These are phyloP conservation scores for Pezicula rhizophila DNA, from an alignment of 2,329 filamentous ascomycete genomes.

Conservation along the genomic window DNA sequence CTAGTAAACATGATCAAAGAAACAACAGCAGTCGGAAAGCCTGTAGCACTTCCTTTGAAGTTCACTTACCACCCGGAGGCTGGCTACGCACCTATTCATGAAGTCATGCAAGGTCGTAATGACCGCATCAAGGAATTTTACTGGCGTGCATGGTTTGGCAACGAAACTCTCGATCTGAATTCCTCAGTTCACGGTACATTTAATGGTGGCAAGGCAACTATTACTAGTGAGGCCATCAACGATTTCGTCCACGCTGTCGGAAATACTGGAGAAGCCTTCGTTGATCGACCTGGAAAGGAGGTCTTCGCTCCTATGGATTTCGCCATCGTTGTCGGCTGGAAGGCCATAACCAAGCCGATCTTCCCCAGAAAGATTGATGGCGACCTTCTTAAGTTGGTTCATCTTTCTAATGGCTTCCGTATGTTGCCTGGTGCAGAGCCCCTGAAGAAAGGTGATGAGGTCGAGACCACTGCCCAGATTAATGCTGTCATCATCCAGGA, in stretches of 20 bases:
- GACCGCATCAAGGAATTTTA: constrained; percentile 99
- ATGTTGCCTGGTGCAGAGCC: constrained; percentile 96
- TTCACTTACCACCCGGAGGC: constrained; percentile 94
- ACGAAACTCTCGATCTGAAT: constrained; percentile 77
- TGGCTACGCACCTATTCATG: constrained; percentile 93
- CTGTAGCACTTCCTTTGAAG: constrained; percentile 76
- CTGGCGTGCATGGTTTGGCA: constrained; percentile 94
- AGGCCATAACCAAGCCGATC: constrained; percentile 98
- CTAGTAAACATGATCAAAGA: constrained; percentile 88
- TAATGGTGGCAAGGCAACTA: constrained; percentile 78
- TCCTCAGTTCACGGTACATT: constrained; percentile 81
- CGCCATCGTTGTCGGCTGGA: constrained; percentile 96
- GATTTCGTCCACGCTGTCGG: constrained; percentile 99
- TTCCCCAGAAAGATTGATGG: constrained; percentile 96
- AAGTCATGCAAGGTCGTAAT: constrained; percentile 93
- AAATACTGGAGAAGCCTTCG: constrained; percentile 95
- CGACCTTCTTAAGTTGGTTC: constrained; percentile 90
- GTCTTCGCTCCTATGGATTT: constrained; percentile 98
- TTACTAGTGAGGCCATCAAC: constrained; percentile 89
- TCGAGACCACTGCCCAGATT: constrained; percentile 90
- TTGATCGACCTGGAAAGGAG: constrained; percentile 88
- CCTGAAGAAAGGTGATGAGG: constrained; percentile 88
- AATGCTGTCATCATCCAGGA: constrained; percentile 98
- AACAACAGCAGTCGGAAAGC: constrained; percentile 75
- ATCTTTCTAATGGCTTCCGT: constrained; percentile 94